Base-by-base conservation (phyloP, 768 basidiomycete species). In the Naganishia kalamii region DNA sequence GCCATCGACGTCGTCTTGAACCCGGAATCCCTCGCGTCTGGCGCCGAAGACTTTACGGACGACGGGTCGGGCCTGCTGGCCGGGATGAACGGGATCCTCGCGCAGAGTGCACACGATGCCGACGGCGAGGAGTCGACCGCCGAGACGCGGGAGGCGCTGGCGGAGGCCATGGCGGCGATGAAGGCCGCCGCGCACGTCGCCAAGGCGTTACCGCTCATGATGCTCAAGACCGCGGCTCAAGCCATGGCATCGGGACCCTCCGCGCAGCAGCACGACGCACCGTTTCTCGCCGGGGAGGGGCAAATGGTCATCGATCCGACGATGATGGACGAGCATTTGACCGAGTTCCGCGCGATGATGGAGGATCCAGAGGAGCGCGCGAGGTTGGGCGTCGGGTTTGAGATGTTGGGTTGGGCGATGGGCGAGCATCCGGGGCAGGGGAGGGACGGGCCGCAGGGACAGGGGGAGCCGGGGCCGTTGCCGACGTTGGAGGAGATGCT, bases 401-500 rank as follows among this genome's bases (percentile, higher is more conserved):
- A 57, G 54, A 57, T 57, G 54, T 25, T 57, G 6, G 54, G 54
- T 6, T 57, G 54, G 54, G 54, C 54, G 33, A 37, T 57, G 17
- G 54, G 54, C 10, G 51, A 52, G 33, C 51, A 52, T 13, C 32
- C 12, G n/a, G 12, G 48, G 32, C 37, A 19, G 25, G 29, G 30
- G 47, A 43, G 44, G 35, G 48, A 23, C 17, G 32, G 27, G 60
- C 15, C 27, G 25, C 43, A 29, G 43, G 43, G 17, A 13, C 23
- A 25, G 17, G 19, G 37, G 52, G 33, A 23, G n/a, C 19, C 17
- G 0, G 64, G 46, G 13, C 54, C 44, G 8, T 40, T 65, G 47
- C 64, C 64, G 6, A 60, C 40, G 21, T 46, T 65, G 54, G 64
- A 65, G 33, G 64, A 65, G 33, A 54, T 65, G 54, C 54, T 65